Percentiles rank a stretch among this genome's conserved stretches.
Evolutionary conservation across 352 stramenopile species (phyloP).

Genomic region (Halophytophthora batemanensis): DNA sequence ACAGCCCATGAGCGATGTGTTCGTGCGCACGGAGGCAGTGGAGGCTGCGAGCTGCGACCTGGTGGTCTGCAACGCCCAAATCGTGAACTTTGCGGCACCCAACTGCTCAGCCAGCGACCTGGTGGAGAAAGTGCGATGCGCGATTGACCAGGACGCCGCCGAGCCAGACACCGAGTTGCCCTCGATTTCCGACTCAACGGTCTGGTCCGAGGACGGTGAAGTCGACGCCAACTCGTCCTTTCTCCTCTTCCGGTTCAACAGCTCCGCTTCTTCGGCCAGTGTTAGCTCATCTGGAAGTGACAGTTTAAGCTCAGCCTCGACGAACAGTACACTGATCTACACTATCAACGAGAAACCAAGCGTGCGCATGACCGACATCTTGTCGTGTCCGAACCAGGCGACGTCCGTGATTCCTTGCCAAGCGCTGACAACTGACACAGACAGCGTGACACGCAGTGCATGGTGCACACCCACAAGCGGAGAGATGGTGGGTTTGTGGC

Average conservation of each 20-base stretch:
- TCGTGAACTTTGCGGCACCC: slow-evolving; percentile 4
- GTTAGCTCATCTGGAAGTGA: not conserved
- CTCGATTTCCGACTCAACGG: not conserved
- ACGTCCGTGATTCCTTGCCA: slow-evolving; percentile 15
- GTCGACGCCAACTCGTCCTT: not conserved
- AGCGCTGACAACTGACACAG: not conserved
- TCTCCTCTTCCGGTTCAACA: not conserved
- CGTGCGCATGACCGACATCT: not conserved
- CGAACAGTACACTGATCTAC: not conserved
- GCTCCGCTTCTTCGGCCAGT: not conserved
- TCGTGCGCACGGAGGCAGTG: slow-evolving; percentile 3
- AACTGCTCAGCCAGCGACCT: slow-evolving; percentile 2
- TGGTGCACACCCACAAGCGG: slow-evolving; percentile 4
- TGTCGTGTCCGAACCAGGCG: slow-evolving; percentile 6
- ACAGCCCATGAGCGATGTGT: slow-evolving; percentile 4
- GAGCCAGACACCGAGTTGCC: not conserved
- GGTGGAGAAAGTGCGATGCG: not conserved
- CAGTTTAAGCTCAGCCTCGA: not conserved
- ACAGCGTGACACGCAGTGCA: not conserved
- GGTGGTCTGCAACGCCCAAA: slow-evolving; percentile 1
- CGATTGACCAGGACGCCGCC: not conserved
- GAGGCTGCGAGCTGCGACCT: slow-evolving; percentile 1
- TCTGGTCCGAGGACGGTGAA: slow-evolving; percentile 6
- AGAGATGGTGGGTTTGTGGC: slow-evolving; percentile 13
- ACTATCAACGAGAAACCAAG: slow-evolving; percentile 11